phyloP scores from a whole-genome alignment of 225 moss, liverwort and hornwort genomes.

The Climacium dendroides region DNA sequence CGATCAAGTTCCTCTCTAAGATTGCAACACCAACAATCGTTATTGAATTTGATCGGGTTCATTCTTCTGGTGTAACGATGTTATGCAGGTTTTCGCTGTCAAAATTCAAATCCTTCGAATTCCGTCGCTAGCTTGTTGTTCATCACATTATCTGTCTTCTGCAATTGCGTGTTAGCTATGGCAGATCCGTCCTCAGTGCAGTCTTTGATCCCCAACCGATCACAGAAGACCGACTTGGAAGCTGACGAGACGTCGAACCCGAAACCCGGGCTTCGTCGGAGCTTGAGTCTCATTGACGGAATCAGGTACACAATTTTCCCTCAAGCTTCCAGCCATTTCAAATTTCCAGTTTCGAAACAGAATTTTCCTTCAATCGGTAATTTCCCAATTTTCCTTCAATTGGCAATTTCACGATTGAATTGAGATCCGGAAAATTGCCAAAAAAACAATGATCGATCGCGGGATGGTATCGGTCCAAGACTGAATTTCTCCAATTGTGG shows the following conservation, averaged over 20 bases:
- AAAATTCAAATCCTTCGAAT: too few species aligned
- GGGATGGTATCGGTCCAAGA: background rate
- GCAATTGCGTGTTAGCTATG: background rate
- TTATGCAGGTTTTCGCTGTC: background rate
- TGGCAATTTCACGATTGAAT: too few species aligned
- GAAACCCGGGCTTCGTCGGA: conserved; percentile 17
- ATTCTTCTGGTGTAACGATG: background rate
- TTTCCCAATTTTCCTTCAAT: background rate
- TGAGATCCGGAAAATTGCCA: too few species aligned
- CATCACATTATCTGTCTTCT: too few species aligned
- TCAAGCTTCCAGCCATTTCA: background rate
- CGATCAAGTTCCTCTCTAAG: background rate
- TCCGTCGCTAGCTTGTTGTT: background rate
- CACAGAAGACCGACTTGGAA: background rate
- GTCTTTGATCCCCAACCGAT: background rate
- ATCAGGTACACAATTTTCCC: conserved; percentile 1
- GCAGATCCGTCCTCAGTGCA: background rate
- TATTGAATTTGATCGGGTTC: background rate
- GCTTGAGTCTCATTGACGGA: conserved; percentile 31
- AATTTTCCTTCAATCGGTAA: background rate
- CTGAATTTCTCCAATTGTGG: background rate
- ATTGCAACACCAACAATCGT: too few species aligned
- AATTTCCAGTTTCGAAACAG: background rate
- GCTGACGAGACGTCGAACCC: background rate
- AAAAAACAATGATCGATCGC: background rate